These are phyloP conservation scores for Neofusicoccum sp. DNA, from an alignment of 2,329 filamentous ascomycete species.

Conservation along the genomic window DNA sequence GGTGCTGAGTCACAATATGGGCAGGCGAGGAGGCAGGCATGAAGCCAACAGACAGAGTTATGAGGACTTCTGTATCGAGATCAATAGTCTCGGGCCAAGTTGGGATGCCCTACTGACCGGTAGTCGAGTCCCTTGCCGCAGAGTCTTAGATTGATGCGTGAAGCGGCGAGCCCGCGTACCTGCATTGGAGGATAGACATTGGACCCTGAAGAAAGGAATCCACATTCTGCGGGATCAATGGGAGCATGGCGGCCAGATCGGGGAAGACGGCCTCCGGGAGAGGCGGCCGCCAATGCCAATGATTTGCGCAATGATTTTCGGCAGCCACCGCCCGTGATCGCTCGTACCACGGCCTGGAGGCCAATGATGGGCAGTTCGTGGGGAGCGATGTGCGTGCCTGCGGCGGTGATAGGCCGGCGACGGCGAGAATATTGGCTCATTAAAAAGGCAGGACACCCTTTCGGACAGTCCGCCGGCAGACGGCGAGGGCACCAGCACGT, in stretches of 20 bases:
- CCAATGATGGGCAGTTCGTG: neutral
- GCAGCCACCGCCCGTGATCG: neutral
- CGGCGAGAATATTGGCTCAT: conserved; percentile 14
- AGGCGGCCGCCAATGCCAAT: neutral
- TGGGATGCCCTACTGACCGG: neutral
- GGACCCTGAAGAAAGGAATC: conserved; percentile 8
- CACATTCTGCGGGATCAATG: neutral
- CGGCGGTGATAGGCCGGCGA: neutral
- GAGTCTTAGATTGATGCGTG: neutral
- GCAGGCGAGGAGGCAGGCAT: neutral
- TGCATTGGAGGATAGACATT: conserved; percentile 11
- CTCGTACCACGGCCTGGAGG: neutral
- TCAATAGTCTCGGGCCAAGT: neutral
- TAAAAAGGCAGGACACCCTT: conserved; percentile 11
- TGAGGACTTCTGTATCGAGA: neutral
- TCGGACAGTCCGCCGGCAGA: conserved; percentile 7
- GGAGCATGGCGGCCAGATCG: neutral
- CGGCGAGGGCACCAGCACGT: neutral
- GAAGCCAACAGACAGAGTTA: neutral
- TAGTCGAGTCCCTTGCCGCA: neutral
- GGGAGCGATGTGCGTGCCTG: neutral
- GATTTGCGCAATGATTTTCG: conserved; percentile 1
- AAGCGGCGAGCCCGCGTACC: neutral
- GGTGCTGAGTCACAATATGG: neutral
- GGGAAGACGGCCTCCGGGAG: neutral